Base-by-base conservation (phyloP, 2,329 filamentous ascomycete genomes). In the Cadophora luteo-olivacea region DNA sequence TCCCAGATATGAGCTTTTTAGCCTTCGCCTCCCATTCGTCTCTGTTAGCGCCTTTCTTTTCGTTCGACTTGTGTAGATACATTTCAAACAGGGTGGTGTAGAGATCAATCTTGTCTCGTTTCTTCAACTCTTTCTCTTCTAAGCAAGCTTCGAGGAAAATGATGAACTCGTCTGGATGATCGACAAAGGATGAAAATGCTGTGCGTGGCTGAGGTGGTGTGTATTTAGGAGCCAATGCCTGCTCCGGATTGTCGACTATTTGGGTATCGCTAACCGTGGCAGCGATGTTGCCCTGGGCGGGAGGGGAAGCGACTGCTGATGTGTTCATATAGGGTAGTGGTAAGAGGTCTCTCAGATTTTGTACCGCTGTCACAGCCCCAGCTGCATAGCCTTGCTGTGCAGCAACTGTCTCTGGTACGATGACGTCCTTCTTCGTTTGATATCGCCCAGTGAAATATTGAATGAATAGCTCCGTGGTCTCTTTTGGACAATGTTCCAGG, bases 1-100 rank as follows among this genome's bases (percentile, higher is more conserved):
- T 89, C 19, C 89, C 89, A 76, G 96, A 91, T 66, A 99, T 94
- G 29, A 98, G 86, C 70, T 89, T 90, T 81, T 96, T 97, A 0
- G 96, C 96, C 78, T 97, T 97, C 54, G 85, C 85, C 77, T 97
- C 93, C 95, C 96, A 99, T 72, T 91, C 87, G 74, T 91, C 87
- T 72, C 91, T 89, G 70, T 94, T 81, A 79, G 84, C 83, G 11
- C 90, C 90, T 75, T 90, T 92, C 76, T 91, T 91, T 68, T 90
- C 88, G 68, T 89, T 91, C 25, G 95, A 92, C 75, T 94, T 96
- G 79, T 97, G 92, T 9, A 99, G 84, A 77, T 98, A 99, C 92
- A 99, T 98, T 79, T 99, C 97, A 77, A 99, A 98, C 16, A 99
- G 80, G 0, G 97, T 97, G 0, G 95, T 98, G 77, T 96, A 96